Percentiles rank a stretch among this genome's conserved stretches.
These are phyloP conservation scores for Starmerella floris DNA, from an alignment of 805 yeast genomes.

Conservation along the genomic window DNA sequence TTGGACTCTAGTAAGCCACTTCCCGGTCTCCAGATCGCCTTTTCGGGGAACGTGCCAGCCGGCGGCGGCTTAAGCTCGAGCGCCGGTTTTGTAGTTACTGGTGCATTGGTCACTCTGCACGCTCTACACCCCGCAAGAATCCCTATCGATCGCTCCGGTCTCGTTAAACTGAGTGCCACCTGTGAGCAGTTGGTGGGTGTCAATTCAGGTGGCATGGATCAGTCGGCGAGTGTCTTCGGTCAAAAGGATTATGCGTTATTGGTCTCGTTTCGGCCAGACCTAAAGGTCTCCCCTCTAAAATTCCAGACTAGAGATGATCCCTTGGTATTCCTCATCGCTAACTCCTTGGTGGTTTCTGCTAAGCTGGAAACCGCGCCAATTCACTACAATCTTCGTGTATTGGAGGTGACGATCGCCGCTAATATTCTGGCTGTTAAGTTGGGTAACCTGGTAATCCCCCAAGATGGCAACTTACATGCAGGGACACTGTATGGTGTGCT, in stretches of 20 bases:
- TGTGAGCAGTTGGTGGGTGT: slow-evolving; percentile 63
- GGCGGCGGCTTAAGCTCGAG: slow-evolving; percentile 61
- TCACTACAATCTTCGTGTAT: slow-evolving; percentile 58
- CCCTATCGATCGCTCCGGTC: slow-evolving; percentile 36
- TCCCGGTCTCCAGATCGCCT: slow-evolving; percentile 38
- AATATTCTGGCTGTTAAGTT: slow-evolving; percentile 40
- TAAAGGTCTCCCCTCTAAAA: slow-evolving; percentile 41
- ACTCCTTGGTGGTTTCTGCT: slow-evolving; percentile 48
- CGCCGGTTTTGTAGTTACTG: slow-evolving; percentile 58
- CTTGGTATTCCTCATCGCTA: slow-evolving; percentile 46
- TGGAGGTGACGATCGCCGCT: slow-evolving; percentile 58
- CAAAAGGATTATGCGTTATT: slow-evolving; percentile 43
- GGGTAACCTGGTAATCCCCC: slow-evolving; percentile 30
- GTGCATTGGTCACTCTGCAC: slow-evolving; percentile 43
- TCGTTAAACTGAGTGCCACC: slow-evolving; percentile 47
- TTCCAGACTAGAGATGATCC: slow-evolving; percentile 38
- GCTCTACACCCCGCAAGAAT: slow-evolving; percentile 31
- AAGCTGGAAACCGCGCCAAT: slow-evolving; percentile 58
- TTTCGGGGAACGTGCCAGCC: slow-evolving; percentile 56
- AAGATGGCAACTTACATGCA: slow-evolving; percentile 39
- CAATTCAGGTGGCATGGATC: slow-evolving; percentile 72
- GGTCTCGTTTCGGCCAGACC: slow-evolving; percentile 47
- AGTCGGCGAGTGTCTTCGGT: slow-evolving; percentile 58
- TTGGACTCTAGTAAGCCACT: background rate
- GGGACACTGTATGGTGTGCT: slow-evolving; percentile 56